These are phyloP conservation scores for Penstemon eatonii DNA, from an alignment of 257 asterid genomes.

Conservation along the genomic window DNA sequence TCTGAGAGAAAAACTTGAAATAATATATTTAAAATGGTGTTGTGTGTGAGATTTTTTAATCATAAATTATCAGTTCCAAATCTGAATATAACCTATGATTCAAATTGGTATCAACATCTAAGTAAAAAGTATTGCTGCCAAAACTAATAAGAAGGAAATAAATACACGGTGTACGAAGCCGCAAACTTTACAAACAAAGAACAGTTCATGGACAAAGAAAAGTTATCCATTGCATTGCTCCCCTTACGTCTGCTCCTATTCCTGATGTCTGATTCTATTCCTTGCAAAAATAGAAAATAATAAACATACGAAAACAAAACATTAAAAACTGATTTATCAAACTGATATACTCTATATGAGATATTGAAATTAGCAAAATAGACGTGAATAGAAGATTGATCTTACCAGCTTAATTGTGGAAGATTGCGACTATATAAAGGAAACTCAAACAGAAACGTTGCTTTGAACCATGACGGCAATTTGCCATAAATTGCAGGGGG, in stretches of 20 bases:
- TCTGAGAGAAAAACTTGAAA: not conserved
- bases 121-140: not conserved
- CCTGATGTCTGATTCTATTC: conserved; percentile 37
- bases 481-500: conserved; percentile 81
- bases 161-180: not conserved
- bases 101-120: not conserved
- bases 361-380: not conserved
- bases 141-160: not conserved
- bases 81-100: not conserved
- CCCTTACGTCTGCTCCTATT: conserved; percentile 33
- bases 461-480: conserved; percentile 73
- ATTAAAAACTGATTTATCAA: conserved; percentile 9
- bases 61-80: not conserved
- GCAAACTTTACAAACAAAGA: not conserved
- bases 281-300: conserved; percentile 32
- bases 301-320: not conserved
- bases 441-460: conserved; percentile 71
- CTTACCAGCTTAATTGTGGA: conserved; percentile 77
- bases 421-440: conserved; percentile 82
- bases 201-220: not conserved
- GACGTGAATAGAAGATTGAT: conserved; percentile 1
- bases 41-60: not conserved
- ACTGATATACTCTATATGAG: not conserved
- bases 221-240: conserved; percentile 28
- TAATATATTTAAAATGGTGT: not conserved